Evolutionary conservation across 192 early-diverging fungal genomes (phyloP), one percentile per base, ranked within the genome.

Genomic region (Coemansia furcata): DNA sequence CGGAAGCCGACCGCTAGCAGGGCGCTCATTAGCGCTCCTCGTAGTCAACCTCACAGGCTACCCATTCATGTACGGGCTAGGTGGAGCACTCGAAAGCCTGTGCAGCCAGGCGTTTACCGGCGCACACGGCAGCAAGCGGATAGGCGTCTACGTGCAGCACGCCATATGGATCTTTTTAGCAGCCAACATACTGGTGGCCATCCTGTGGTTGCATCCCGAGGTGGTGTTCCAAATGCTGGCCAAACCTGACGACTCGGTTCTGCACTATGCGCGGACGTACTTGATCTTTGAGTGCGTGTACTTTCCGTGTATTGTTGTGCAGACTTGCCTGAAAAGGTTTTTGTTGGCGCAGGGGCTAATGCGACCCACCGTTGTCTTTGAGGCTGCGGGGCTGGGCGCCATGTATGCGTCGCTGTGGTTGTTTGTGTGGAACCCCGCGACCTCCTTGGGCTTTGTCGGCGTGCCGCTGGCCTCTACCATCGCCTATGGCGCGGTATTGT

Each of bases 331-430:
- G 44, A 92, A 94, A 62, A 85, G 92, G 39, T 97, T 86, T 71
- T 78, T 97, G 47, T 89, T 95, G 73, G 88, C 90, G 0, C 96
- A 98, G 75, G 95, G 93, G 63, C 90, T 92, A 67, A 96, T 98
- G 96, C 82, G 87, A 17, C 93, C 93, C 0, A 87, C 83, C 5
- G 89, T 94, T 42, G 84, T 87, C 55, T 88, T 95, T 52, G 87
- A 94, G 33, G 49, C 87, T 12, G 75, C 92, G 39, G 92, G 89
- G 1, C 71, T 90, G 10, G 88, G 87, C 8, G 55, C 91, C 39
- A 95, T 94, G 78, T 77, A 89, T 6, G 59, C 90, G 43, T 71
- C 93, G 42, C 92, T 95, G 66, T 95, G 89, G 60, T 23, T 86
- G 0, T 70, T 99, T 50, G 94, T 97, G 21, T 85, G 85, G 75